A percentile compares a stretch with the other conserved stretches of the same genome.
Conservation (phyloP, 1,139 yeast species). For the Trichomonascaceae sp. region DNA sequence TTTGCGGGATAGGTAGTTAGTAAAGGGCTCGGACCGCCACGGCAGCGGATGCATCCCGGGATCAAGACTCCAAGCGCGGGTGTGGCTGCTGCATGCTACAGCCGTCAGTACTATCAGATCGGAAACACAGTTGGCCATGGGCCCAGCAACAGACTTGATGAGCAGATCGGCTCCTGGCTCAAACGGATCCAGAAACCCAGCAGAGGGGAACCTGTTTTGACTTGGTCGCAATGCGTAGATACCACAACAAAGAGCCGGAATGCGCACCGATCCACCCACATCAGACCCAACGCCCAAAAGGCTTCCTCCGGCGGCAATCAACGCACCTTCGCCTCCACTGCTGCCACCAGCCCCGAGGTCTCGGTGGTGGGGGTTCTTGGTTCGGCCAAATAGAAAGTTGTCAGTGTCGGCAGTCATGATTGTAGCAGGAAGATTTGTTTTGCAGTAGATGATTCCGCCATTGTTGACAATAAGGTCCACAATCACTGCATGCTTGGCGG, state of each 20-base stretch:
- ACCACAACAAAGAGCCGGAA: conserved; percentile 42
- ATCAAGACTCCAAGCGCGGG: no score
- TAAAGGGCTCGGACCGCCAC: no score
- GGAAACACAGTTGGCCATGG: conserved; percentile 42
- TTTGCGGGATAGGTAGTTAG: not conserved
- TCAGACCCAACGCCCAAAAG: conserved; percentile 46
- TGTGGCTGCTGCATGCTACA: no score
- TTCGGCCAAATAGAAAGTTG: conserved; percentile 33
- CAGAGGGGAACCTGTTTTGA: conserved; percentile 34
- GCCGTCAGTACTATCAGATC: conserved; percentile 55
- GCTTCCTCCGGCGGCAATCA: conserved; percentile 36
- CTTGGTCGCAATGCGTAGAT: conserved; percentile 40
- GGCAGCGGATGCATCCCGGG: no score
- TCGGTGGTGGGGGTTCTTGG: conserved; percentile 31
- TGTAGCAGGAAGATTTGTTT: conserved; percentile 47
- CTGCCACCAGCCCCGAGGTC: conserved; percentile 41
- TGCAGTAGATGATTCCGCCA: conserved; percentile 44
- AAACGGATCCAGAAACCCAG: conserved; percentile 15
- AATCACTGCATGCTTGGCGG: conserved; percentile 25
- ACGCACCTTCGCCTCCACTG: conserved; percentile 50
- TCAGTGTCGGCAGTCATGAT: conserved; percentile 43
- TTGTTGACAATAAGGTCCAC: conserved; percentile 31
- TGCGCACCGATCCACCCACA: conserved; percentile 48
- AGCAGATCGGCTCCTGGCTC: conserved; percentile 9
- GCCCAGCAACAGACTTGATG: conserved; percentile 44